phyloP scores from a whole-genome alignment of 2,329 filamentous ascomycete species.

The Cordyceps farinosa region DNA sequence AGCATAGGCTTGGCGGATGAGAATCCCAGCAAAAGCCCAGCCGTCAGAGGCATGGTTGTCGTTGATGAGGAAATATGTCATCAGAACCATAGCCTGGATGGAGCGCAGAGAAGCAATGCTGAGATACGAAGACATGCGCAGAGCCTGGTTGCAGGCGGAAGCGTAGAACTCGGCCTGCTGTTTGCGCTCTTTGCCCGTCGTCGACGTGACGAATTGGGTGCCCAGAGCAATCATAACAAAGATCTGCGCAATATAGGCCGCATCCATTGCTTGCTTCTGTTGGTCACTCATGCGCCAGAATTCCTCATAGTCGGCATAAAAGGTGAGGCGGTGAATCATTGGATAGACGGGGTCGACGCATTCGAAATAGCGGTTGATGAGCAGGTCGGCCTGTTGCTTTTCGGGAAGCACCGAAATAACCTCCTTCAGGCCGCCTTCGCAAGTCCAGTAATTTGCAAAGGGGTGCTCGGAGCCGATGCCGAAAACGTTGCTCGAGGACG shows the following conservation, averaged over 20 bases:
- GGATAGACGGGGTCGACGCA: slow-evolving; percentile 78
- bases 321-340: slow-evolving; percentile 71
- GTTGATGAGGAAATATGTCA: slow-evolving; percentile 80
- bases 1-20: slow-evolving; percentile 74
- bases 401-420: slow-evolving; percentile 72
- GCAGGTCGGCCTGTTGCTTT: slow-evolving; percentile 70
- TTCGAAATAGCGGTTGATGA: slow-evolving; percentile 62
- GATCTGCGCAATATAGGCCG: slow-evolving; percentile 66
- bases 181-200: slow-evolving; percentile 58
- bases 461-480: slow-evolving; percentile 76
- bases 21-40: slow-evolving; percentile 75
- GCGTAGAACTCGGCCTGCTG: slow-evolving; percentile 80
- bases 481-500: slow-evolving; percentile 72
- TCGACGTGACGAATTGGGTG: slow-evolving; percentile 68
- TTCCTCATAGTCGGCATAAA: slow-evolving; percentile 73
- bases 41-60: slow-evolving; percentile 81
- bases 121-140: slow-evolving; percentile 72
- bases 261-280: slow-evolving; percentile 61
- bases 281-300: slow-evolving; percentile 63
- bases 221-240: slow-evolving; percentile 76
- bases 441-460: slow-evolving; percentile 83
- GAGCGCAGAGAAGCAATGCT: slow-evolving; percentile 70
- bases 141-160: slow-evolving; percentile 72
- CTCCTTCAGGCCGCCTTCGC: slow-evolving; percentile 69
- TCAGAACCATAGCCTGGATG: slow-evolving; percentile 75